These are phyloP conservation scores for Rhodotorula babjevae DNA, from an alignment of 768 basidiomycete genomes.

Conservation along the genomic window DNA sequence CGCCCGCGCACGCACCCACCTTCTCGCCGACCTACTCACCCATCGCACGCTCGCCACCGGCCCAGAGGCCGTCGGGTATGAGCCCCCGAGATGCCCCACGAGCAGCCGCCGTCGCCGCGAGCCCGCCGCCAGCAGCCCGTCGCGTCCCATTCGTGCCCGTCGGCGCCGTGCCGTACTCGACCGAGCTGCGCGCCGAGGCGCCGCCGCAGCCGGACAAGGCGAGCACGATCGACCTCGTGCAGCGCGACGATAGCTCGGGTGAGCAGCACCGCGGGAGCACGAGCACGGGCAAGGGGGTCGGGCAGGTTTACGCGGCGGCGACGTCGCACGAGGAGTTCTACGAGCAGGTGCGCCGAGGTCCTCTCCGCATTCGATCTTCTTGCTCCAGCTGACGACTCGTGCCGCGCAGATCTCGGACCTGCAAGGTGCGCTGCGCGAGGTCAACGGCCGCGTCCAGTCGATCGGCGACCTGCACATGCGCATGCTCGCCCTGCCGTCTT, in stretches of 20 bases:
- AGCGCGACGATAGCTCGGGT: not conserved
- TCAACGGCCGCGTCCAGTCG: conserved; percentile 23
- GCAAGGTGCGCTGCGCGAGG: conserved; percentile 13
- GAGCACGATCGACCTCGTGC: conserved; percentile 20
- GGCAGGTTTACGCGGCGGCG: conserved; percentile 7
- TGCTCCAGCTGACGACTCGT: not conserved
- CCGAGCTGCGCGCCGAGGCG: not conserved
- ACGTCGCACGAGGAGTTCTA: conserved; percentile 33
- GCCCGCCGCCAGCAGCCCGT: too few species aligned
- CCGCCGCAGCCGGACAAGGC: conserved; percentile 7
- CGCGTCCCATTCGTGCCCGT: not conserved
- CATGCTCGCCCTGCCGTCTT: conserved; percentile 40
- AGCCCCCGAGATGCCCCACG: too few species aligned
- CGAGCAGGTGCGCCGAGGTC: conserved; percentile 8
- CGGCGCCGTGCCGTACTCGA: not conserved
- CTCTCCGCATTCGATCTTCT: too few species aligned
- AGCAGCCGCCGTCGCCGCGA: too few species aligned
- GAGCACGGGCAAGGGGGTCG: not conserved
- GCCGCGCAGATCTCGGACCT: conserved; percentile 29
- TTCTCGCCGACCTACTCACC: not conserved
- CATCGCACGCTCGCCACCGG: too few species aligned
- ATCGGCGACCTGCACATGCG: conserved; percentile 41
- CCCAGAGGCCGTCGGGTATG: too few species aligned
- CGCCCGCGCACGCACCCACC: not conserved
- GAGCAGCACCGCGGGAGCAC: not conserved